Conservation (phyloP, 2,329 filamentous ascomycete genomes). For the Phaeosphaeriaceae sp. region DNA sequence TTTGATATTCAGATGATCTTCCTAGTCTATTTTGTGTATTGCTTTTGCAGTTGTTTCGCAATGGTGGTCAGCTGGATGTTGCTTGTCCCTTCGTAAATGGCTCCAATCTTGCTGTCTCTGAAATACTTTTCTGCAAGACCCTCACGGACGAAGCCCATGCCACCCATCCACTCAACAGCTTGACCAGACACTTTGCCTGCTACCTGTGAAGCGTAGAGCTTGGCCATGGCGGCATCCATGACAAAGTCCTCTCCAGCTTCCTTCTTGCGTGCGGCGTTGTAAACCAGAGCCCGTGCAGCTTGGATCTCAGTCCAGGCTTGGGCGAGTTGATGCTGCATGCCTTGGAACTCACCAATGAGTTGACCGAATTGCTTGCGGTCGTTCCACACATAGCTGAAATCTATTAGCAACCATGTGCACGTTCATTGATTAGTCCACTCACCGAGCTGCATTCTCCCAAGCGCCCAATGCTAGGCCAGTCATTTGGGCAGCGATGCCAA, state of each 20-base stretch:
- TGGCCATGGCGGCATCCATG: slow-evolving; percentile 96
- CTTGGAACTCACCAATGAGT: slow-evolving; percentile 94
- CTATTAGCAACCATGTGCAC: slow-evolving; percentile 12
- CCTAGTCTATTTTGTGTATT: slow-evolving; percentile 63
- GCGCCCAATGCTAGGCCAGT: slow-evolving; percentile 93
- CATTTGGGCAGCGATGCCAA: slow-evolving; percentile 98
- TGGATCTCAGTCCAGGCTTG: slow-evolving; percentile 94
- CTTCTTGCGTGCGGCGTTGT: slow-evolving; percentile 97
- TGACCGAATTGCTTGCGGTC: slow-evolving; percentile 96
- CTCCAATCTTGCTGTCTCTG: slow-evolving; percentile 97
- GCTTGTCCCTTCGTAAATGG: slow-evolving; percentile 93
- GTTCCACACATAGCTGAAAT: slow-evolving; percentile 85
- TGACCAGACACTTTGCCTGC: slow-evolving; percentile 83
- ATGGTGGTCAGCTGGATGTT: slow-evolving; percentile 76
- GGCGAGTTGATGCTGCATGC: slow-evolving; percentile 98
- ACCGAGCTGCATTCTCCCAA: slow-evolving; percentile 90
- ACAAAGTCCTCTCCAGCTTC: slow-evolving; percentile 96
- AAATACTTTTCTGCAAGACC: slow-evolving; percentile 98
- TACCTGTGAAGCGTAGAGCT: slow-evolving; percentile 92
- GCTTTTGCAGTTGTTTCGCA: slow-evolving; percentile 71
- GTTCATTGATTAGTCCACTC: slow-evolving; percentile 36
- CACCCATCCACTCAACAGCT: slow-evolving; percentile 98
- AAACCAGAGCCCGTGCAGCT: slow-evolving; percentile 89
- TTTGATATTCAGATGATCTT: too few relatives aligned
- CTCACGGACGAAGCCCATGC: slow-evolving; percentile 97